A percentile compares a stretch with the other conserved stretches of the same genome.
Conservation (phyloP, 345 rosid species). For the Orychophragmus violaceus region DNA sequence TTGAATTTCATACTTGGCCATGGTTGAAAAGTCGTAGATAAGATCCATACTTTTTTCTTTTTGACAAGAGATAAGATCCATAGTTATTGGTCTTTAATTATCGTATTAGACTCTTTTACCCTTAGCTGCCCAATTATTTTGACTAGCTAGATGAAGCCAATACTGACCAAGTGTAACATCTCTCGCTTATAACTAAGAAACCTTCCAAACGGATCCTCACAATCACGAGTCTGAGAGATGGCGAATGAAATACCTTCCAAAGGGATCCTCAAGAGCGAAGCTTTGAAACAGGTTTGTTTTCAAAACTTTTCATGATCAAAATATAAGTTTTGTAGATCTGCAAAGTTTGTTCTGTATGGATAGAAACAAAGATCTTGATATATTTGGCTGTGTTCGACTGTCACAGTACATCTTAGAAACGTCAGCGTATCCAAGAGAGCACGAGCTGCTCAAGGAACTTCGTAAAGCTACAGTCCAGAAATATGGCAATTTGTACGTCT, state of each 20-base stretch:
- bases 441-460: conserved; percentile 40
- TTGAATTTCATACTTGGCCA: background rate
- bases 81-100: background rate
- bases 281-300: conserved; percentile 5
- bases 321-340: background rate
- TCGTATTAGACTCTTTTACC: background rate
- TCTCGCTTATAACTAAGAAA: background rate
- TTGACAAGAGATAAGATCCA: background rate
- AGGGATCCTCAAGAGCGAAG: conserved; percentile 24
- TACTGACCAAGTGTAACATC: conserved; percentile 4
- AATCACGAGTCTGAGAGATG: conserved; percentile 1
- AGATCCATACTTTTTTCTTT: background rate
- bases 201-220: background rate
- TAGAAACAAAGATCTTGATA: background rate
- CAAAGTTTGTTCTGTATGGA: background rate
- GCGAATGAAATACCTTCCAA: conserved; percentile 21
- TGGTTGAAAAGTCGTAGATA: conserved; percentile 14
- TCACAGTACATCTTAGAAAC: conserved; percentile 29
- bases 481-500: conserved; percentile 22
- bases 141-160: background rate
- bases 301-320: background rate
- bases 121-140: background rate
- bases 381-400: background rate
- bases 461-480: conserved; percentile 38
- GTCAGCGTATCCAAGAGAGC: conserved; percentile 49